Conservation (phyloP, 345 rosid species). For the Hypericum androsaemum region DNA sequence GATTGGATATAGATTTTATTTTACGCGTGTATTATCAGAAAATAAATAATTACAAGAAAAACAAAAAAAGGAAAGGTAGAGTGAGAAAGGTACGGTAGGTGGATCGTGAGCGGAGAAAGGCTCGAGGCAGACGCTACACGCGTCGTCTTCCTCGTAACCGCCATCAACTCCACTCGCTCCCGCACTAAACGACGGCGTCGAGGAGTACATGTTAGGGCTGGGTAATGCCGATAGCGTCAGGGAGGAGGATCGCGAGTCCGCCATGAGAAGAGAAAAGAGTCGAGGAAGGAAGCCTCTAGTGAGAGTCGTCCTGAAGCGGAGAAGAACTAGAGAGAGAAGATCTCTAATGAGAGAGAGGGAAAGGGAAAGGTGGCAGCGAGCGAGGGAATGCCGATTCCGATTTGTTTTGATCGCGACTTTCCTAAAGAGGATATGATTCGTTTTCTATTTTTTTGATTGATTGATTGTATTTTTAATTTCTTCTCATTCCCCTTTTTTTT, state of each 20-base stretch:
- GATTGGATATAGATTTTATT: too few relatives aligned
- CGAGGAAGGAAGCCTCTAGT: not conserved
- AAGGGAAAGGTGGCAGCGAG: not conserved
- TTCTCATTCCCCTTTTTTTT: too few relatives aligned
- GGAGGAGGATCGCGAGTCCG: too few relatives aligned
- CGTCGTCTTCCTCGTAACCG: conserved; percentile 36
- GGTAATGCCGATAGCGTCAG: too few relatives aligned
- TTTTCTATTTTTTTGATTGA: too few relatives aligned
- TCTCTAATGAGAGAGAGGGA: conserved; percentile 32
- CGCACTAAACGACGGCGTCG: conserved; percentile 16
- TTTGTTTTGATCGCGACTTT: too few relatives aligned
- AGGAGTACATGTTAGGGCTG: too few relatives aligned
- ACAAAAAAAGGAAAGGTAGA: not conserved
- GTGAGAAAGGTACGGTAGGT: conserved; percentile 36
- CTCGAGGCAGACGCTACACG: conserved; percentile 88
- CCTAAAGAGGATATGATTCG: too few relatives aligned
- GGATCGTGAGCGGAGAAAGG: conserved; percentile 59
- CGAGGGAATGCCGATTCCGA: not conserved
- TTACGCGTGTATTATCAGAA: too few relatives aligned
- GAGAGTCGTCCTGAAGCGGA: conserved; percentile 20
- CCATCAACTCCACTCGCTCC: conserved; percentile 20
- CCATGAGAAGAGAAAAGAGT: conserved; percentile 9
- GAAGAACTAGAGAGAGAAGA: conserved; percentile 19
- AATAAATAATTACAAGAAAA: not conserved
- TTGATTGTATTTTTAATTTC: too few relatives aligned